A percentile compares a stretch with the other conserved stretches of the same genome.
phyloP scores from a whole-genome alignment of 2,329 filamentous ascomycete genomes.

The Atkinsonella hypoxylon region DNA sequence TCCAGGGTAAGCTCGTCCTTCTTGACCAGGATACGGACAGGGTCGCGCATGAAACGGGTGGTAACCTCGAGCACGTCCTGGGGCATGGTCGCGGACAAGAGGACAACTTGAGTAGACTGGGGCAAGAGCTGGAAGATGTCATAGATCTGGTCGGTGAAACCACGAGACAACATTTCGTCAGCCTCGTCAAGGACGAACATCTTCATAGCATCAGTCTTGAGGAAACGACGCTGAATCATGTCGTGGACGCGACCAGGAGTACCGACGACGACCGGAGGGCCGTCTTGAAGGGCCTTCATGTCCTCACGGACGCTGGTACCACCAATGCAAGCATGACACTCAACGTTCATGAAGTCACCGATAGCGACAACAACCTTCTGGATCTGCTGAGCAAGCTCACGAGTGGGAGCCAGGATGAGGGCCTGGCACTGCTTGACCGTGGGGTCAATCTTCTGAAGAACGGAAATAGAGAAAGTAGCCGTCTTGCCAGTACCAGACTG shows the following conservation, averaged over 20 bases:
- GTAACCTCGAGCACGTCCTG: conserved; percentile 99
- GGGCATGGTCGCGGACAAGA: conserved; percentile 96
- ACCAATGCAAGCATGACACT: conserved; percentile 98
- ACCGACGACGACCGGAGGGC: conserved; percentile 93
- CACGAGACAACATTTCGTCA: conserved; percentile 98
- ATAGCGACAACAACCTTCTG: conserved; percentile 99
- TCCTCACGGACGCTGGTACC: conserved; percentile 97
- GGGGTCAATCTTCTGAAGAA: conserved; percentile 96
- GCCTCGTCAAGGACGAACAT: conserved; percentile 99
- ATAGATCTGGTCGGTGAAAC: conserved; percentile 99
- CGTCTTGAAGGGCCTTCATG: conserved; percentile 94
- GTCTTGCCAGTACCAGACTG: conserved; percentile 99
- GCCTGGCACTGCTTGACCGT: conserved; percentile 95
- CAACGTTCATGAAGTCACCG: conserved; percentile 98
- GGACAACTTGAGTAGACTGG: conserved; percentile 95
- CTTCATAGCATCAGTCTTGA: conserved; percentile 98
- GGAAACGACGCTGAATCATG: conserved; percentile 97
- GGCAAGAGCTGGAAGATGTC: conserved; percentile 99
- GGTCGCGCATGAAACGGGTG: conserved; percentile 99
- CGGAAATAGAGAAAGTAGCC: conserved; percentile 97
- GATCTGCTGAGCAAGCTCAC: conserved; percentile 98
- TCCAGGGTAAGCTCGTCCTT: conserved; percentile 99
- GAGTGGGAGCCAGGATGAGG: conserved; percentile 92
- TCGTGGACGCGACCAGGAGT: conserved; percentile 97
- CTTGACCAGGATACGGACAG: conserved; percentile 98